phyloP scores from a whole-genome alignment of 2,329 filamentous ascomycete genomes.

The Paracorniculantispora psalliotae region DNA sequence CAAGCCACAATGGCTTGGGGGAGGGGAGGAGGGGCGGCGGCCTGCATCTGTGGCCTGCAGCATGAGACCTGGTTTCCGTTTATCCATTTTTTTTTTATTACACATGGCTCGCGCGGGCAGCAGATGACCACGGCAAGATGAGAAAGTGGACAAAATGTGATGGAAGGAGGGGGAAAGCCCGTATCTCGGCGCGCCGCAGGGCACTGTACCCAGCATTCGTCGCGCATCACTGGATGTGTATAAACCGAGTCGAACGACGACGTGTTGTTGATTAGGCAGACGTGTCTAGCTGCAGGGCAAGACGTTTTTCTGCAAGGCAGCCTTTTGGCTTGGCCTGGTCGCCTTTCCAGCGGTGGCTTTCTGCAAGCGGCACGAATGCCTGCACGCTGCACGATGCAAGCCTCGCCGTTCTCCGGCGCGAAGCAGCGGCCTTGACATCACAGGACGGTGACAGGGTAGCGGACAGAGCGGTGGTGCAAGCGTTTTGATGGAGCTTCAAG shows the following conservation, averaged over 20 bases:
- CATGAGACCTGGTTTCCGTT: constrained; percentile 6
- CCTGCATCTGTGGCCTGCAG: constrained; percentile 13
- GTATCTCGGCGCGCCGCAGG: background rate
- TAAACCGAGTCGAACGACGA: background rate
- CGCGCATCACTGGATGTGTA: constrained; percentile 3
- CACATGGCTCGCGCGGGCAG: background rate
- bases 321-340: background rate
- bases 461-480: background rate
- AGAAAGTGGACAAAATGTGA: background rate
- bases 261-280: background rate
- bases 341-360: constrained; percentile 10
- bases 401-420: constrained; percentile 9
- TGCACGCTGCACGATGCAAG: constrained; percentile 13
- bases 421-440: constrained; percentile 5
- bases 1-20: constrained; percentile 3
- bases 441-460: background rate
- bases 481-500: background rate
- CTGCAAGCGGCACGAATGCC: background rate
- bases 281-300: background rate
- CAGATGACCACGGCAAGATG: constrained; percentile 6
- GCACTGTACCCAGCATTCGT: constrained; percentile 5
- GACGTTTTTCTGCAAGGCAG: background rate
- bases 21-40: constrained; percentile 3
- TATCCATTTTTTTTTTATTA: constrained; percentile 7
- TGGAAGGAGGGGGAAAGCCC: background rate